These are phyloP conservation scores for Eucalyptus paniculata DNA, from an alignment of 345 rosid species.

Conservation along the genomic window DNA sequence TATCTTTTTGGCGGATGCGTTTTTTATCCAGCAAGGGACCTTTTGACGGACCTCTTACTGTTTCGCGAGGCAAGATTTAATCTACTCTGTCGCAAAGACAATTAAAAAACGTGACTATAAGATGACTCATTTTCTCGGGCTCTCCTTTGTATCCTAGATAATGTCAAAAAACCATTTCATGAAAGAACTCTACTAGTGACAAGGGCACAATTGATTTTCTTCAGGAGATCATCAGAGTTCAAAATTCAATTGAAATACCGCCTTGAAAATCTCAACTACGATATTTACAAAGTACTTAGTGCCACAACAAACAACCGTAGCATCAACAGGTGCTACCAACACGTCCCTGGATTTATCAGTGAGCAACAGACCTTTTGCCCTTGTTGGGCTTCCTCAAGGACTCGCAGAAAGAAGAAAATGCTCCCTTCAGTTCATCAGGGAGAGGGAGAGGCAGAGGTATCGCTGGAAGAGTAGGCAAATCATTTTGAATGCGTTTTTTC, in stretches of 20 bases:
- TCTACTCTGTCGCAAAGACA: neutral
- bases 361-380: neutral
- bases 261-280: neutral
- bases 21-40: neutral
- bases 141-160: neutral
- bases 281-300: neutral
- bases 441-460: conserved; percentile 49
- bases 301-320: neutral
- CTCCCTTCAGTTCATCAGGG: conserved; percentile 52
- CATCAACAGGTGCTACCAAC: neutral
- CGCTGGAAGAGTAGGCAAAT: conserved; percentile 18
- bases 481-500: neutral
- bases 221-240: neutral
- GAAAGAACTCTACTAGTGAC: neutral
- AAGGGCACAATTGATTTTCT: neutral
- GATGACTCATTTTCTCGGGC: neutral
- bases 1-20: neutral
- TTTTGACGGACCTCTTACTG: neutral
- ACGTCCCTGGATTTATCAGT: neutral
- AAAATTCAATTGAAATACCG: neutral
- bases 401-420: conserved; percentile 60
- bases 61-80: neutral
- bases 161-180: neutral
- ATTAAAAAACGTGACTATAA: neutral
- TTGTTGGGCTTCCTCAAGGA: conserved; percentile 32